Evolutionary conservation across 306 rosid species (phyloP), one percentile per base, ranked within the genome.

Genomic region (Glycyrrhiza uralensis): DNA sequence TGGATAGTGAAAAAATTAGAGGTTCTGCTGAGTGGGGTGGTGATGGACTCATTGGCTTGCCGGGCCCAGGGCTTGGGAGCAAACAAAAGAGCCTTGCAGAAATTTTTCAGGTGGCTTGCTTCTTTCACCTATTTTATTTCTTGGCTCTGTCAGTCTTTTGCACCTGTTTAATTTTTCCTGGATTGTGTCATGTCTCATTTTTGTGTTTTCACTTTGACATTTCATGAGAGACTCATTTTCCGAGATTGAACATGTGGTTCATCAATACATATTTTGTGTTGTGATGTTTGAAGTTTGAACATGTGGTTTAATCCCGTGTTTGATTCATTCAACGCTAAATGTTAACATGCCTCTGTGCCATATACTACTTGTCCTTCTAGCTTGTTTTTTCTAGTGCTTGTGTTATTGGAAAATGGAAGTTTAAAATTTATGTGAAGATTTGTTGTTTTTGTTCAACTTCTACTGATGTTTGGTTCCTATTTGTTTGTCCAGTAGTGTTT

Each of bases 31-130:
- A 92, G 70, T 90, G 96, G 96, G 92, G 94, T 49, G 90, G 76
- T 14, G 89, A 90, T 78, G 90, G 94, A 45, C 82, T 90, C 69
- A 88, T 88, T 80, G 96, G 96, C 63, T 76, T 88, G 81, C 90
- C 92, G 1, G 84, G 92, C 75, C 62, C 86, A 24, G 96, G 94
- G 15, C 94, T 86, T 68, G 84, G 94, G 50, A 86, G 80, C 86
- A 86, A 85, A 80, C 96, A 87, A 45, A 92, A 86, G 73, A 92
- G 96, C 72, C 79, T 89, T 68, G 96, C 94, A n/a, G 96, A 92
- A 77, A 88, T 87, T 68, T 89, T 92, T 69, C 98, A 92, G 98
- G 98, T 92, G 73, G 71, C 72, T 71, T 80, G 24, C 66, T 70
- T 64, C 42, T 71, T 59, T 64, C 19, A 0, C 9, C 11, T 10